Conservation (phyloP, 352 stramenopile genomes). For the Phytophthora boehmeriae region DNA sequence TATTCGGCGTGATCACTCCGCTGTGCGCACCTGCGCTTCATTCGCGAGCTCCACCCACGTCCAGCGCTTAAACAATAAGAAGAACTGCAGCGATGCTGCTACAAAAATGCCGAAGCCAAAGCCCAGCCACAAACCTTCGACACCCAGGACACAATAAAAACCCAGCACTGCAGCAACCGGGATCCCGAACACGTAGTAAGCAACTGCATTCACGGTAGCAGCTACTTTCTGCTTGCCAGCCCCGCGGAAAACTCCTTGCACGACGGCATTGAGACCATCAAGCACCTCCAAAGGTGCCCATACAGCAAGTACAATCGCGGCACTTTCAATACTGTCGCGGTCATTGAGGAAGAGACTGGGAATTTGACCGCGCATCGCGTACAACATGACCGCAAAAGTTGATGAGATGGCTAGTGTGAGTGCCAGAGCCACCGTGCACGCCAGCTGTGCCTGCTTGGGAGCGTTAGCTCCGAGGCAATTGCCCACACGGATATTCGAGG, state of each 20-base stretch:
- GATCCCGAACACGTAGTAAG: conserved; percentile 74
- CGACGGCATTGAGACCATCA: conserved; percentile 49
- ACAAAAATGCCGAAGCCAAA: conserved; percentile 45
- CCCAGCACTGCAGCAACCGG: conserved; percentile 54
- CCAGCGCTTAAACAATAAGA: conserved; percentile 34
- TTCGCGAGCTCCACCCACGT: conserved; percentile 35
- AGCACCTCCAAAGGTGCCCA: conserved; percentile 49
- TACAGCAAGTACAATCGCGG: conserved; percentile 41
- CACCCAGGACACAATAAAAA: conserved; percentile 44
- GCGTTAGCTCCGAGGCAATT: conserved; percentile 76
- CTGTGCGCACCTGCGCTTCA: conserved; percentile 32
- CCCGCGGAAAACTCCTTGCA: conserved; percentile 67
- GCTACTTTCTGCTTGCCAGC: conserved; percentile 58
- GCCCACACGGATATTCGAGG: conserved; percentile 73
- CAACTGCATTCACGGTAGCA: conserved; percentile 59
- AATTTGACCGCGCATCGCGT: conserved; percentile 44
- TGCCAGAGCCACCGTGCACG: conserved; percentile 41
- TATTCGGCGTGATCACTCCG: too few species aligned
- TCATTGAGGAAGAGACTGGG: conserved; percentile 25
- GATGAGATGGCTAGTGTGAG: conserved; percentile 38
- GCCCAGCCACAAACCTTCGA: conserved; percentile 61
- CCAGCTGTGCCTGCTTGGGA: conserved; percentile 51
- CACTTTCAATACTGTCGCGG: conserved; percentile 36
- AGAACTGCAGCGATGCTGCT: conserved; percentile 24
- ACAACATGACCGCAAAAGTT: conserved; percentile 48